Percentiles rank a stretch among this genome's conserved stretches.
Evolutionary conservation across 2,329 filamentous ascomycete genomes (phyloP).

Genomic region (Eutypa lata): DNA sequence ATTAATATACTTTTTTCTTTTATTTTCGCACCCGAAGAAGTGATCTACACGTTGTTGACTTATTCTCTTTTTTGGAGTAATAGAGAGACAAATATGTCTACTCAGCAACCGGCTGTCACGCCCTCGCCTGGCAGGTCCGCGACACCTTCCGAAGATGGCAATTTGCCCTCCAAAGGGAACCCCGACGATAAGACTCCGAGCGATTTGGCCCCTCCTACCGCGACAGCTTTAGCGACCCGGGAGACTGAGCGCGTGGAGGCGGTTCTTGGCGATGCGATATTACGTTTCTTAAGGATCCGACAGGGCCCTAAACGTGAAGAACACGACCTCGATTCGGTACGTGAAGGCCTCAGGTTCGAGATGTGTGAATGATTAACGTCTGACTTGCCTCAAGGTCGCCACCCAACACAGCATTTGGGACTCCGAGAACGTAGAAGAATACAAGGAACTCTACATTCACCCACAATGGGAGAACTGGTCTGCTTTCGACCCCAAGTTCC

Average conservation of each 20-base stretch:
- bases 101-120: slow-evolving; percentile 4
- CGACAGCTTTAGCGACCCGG: slow-evolving; percentile 22
- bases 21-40: not conserved
- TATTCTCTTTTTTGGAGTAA: not conserved
- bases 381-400: slow-evolving; percentile 24
- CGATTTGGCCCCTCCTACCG: slow-evolving; percentile 6
- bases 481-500: slow-evolving; percentile 31
- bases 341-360: slow-evolving; percentile 1
- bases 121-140: slow-evolving; percentile 6
- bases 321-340: slow-evolving; percentile 28
- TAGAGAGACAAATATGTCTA: slow-evolving; percentile 14
- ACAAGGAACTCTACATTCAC: slow-evolving; percentile 32
- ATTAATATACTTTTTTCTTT: slow-evolving; percentile 2
- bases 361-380: not conserved
- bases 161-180: slow-evolving; percentile 7
- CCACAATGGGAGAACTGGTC: slow-evolving; percentile 33
- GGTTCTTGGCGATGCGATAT: slow-evolving; percentile 28
- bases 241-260: slow-evolving; percentile 27
- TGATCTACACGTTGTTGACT: not conserved
- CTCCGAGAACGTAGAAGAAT: slow-evolving; percentile 32
- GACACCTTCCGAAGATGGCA: slow-evolving; percentile 11
- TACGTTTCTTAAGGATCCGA: slow-evolving; percentile 31
- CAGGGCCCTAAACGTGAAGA: slow-evolving; percentile 23
- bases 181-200: slow-evolving; percentile 6
- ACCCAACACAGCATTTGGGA: slow-evolving; percentile 37